These are phyloP conservation scores for Lagenidium giganteum DNA, from an alignment of 352 stramenopile genomes.

Conservation along the genomic window DNA sequence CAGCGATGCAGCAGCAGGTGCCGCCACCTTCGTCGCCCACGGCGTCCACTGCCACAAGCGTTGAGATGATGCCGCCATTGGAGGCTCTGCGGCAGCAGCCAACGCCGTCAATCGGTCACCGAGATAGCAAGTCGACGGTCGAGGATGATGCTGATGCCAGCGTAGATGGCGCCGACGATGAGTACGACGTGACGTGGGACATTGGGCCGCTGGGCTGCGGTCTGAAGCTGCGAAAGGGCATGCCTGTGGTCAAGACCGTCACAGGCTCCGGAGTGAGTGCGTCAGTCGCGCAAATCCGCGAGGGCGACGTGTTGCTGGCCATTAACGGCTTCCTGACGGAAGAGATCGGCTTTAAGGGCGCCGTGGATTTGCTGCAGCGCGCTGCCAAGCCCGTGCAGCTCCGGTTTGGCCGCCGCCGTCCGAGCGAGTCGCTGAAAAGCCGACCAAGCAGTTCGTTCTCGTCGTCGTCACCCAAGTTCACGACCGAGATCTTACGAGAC, in stretches of 20 bases:
- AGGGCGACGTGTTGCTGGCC: slow-evolving; percentile 58
- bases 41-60: no score
- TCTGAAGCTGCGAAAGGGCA: slow-evolving; percentile 62
- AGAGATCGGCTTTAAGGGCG: slow-evolving; percentile 76
- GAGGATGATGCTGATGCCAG: neutral
- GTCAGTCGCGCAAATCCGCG: slow-evolving; percentile 62
- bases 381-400: slow-evolving; percentile 74
- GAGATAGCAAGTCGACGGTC: neutral
- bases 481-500: slow-evolving; percentile 9
- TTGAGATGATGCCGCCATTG: no score
- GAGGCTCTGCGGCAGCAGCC: no score
- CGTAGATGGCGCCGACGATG: slow-evolving; percentile 16
- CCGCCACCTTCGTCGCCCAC: neutral
- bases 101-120: no score
- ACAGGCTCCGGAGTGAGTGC: slow-evolving; percentile 48
- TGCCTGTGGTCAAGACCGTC: slow-evolving; percentile 65
- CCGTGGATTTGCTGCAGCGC: slow-evolving; percentile 67
- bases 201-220: slow-evolving; percentile 67
- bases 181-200: slow-evolving; percentile 79
- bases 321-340: slow-evolving; percentile 74
- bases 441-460: neutral
- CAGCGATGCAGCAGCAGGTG: neutral
- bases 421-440: no score
- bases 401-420: slow-evolving; percentile 42
- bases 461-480: neutral